Evolutionary conservation across 768 basidiomycete species (phyloP).

Genomic region (Tylopilus rubrobrunneus): DNA sequence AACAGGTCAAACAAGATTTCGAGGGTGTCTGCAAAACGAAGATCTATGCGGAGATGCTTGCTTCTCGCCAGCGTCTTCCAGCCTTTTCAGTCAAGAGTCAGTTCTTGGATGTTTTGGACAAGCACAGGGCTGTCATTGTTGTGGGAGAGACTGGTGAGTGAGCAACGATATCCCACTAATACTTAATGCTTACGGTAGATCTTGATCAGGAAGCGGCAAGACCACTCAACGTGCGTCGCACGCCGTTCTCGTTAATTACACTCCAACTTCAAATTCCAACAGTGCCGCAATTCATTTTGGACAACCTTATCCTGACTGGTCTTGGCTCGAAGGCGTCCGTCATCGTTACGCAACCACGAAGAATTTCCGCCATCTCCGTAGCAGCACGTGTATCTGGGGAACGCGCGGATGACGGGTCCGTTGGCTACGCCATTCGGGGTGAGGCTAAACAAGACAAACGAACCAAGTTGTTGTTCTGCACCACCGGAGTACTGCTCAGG

Average conservation of each 20-base stretch:
- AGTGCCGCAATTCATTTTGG: slow-evolving; percentile 90
- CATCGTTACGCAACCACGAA: slow-evolving; percentile 84
- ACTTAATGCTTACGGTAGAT: slow-evolving; percentile 1
- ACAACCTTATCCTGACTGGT: slow-evolving; percentile 63
- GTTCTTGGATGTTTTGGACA: slow-evolving; percentile 57
- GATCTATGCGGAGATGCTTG: slow-evolving; percentile 56
- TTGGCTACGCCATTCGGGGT: slow-evolving; percentile 88
- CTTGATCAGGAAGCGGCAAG: slow-evolving; percentile 72
- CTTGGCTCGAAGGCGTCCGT: slow-evolving; percentile 69
- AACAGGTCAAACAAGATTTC: slow-evolving; percentile 52
- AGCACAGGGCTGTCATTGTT: slow-evolving; percentile 70
- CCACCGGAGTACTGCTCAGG: slow-evolving; percentile 88
- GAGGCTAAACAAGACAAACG: slow-evolving; percentile 64
- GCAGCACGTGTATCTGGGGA: slow-evolving; percentile 85
- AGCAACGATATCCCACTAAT: not conserved
- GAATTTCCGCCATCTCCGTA: slow-evolving; percentile 86
- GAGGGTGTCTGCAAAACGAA: slow-evolving; percentile 39
- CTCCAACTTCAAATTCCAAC: slow-evolving; percentile 1
- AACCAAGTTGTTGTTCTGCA: slow-evolving; percentile 85
- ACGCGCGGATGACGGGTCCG: slow-evolving; percentile 67
- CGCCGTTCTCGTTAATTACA: not conserved
- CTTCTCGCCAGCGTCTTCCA: slow-evolving; percentile 60
- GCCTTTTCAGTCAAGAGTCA: slow-evolving; percentile 65
- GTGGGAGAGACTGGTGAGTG: slow-evolving; percentile 82
- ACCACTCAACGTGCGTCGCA: slow-evolving; percentile 69